Percentiles rank a stretch among this genome's conserved stretches.
Conservation (phyloP, 2,329 filamentous ascomycete genomes). For the Hypoxylon sp. region DNA sequence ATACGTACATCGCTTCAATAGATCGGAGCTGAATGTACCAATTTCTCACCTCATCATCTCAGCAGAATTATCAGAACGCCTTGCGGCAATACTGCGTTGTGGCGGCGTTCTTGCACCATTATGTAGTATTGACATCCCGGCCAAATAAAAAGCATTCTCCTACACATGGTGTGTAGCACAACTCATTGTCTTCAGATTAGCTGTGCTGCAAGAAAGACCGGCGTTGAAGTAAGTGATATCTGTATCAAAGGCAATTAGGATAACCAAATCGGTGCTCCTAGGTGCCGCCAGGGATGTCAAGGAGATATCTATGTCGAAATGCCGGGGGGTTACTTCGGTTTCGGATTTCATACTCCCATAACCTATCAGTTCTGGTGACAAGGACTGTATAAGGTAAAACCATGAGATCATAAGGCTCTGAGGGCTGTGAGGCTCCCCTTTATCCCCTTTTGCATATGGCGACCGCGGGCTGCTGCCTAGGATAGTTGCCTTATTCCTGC, state of each 20-base stretch:
- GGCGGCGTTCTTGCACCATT: not conserved
- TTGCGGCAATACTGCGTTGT: not conserved
- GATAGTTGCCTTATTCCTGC: constrained; percentile 12
- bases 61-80: not conserved
- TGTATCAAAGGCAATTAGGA: not conserved
- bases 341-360: not conserved
- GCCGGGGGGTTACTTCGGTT: not conserved
- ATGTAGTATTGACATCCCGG: not conserved
- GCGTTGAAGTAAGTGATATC: not conserved
- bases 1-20: no score
- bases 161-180: not conserved
- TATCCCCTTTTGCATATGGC: not conserved
- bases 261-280: not conserved
- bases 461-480: constrained; percentile 11
- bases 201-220: not conserved
- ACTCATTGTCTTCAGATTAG: not conserved
- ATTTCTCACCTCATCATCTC: constrained; percentile 8
- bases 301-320: not conserved
- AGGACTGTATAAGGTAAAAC: not conserved
- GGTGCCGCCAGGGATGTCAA: not conserved
- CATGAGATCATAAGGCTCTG: not conserved
- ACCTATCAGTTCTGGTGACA: not conserved
- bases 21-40: not conserved
- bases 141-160: not conserved
- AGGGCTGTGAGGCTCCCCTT: constrained; percentile 10